Base-by-base conservation (phyloP, 140 eudicot genomes). In the Erigeron philadelphicus region DNA sequence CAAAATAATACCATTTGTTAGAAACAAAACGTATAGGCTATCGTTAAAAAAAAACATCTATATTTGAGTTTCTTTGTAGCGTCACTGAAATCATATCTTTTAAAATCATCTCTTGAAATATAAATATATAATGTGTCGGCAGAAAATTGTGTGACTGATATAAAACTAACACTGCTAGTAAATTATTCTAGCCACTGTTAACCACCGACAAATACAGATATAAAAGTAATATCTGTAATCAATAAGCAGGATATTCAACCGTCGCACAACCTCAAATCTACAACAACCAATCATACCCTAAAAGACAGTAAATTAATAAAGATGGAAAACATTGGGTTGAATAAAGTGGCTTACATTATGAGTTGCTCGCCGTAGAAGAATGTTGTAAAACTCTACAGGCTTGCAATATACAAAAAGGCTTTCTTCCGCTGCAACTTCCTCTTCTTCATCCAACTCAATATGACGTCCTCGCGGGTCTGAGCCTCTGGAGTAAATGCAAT, bases 311-410 rank as follows among this genome's bases (percentile, higher is more conserved):
- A 35, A 59, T 47, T 9, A 38, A 47, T 16, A 61, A 8, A 54
- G 23, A 9, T 11, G 18, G 19, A 50, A 0, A 12, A 57, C 3
- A 18, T 54, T 23, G 18, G 12, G 25, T 35, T 38, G 47, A 31
- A 70, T 42, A 9, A 13, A 69, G 62, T 52, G 25, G 60, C 48
- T 75, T 70, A 93, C 99, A 79, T 81, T 83, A 76, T 74, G 75
- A 49, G 70, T 70, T 25, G 93, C 88, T 25, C 98, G 95, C 13
- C 93, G 88, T 72, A 86, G 96, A 76, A 93, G 95, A 78, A 93
- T 88, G 84, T 93, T 91, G 90, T 91, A 91, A 7, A 91, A 76
- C 70, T 91, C 97, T 38, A 88, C 92, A 66, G 97, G 97, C 81
- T 86, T 91, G 95, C 95, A 91, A 67, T 91, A 91, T 23, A 69